Conservation (phyloP, 75 land plant genomes). For the Picea sitchensis region DNA sequence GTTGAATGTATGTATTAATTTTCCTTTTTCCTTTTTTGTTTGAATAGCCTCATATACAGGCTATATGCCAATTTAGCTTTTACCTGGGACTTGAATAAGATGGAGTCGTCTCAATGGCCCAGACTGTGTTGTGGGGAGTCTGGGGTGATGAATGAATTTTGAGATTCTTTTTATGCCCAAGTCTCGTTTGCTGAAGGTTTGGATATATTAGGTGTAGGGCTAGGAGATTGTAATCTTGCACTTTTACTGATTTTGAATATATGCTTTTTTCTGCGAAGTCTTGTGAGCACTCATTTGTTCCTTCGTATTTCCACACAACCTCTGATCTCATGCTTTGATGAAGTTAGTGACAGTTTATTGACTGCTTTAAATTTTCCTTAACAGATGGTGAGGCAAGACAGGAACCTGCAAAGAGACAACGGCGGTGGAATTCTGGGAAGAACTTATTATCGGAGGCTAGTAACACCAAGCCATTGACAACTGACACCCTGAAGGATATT, state of each 20-base stretch:
- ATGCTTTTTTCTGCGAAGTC: background rate
- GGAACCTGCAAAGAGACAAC: slow-evolving; percentile 42
- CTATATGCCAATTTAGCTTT: no score
- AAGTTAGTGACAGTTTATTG: background rate
- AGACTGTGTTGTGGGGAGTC: no score
- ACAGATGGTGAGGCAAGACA: slow-evolving; percentile 6
- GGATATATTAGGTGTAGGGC: background rate
- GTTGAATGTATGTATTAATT: no score
- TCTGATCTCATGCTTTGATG: background rate
- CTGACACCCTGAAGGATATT: slow-evolving; percentile 17
- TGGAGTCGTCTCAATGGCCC: no score
- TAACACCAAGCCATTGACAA: slow-evolving; percentile 20
- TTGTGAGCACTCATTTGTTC: background rate
- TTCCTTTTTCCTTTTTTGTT: no score
- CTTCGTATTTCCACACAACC: background rate
- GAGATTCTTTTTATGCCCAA: background rate
- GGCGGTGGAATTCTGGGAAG: slow-evolving; percentile 52
- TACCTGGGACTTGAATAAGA: no score
- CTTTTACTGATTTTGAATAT: background rate
- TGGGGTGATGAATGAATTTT: no score
- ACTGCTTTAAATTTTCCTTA: background rate
- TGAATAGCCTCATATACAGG: no score
- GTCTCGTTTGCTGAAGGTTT: background rate
- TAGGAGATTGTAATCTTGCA: background rate
- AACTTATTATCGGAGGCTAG: slow-evolving; percentile 7